Evolutionary conservation across 805 yeast species (phyloP).

Genomic region (Pichia scutulata): DNA sequence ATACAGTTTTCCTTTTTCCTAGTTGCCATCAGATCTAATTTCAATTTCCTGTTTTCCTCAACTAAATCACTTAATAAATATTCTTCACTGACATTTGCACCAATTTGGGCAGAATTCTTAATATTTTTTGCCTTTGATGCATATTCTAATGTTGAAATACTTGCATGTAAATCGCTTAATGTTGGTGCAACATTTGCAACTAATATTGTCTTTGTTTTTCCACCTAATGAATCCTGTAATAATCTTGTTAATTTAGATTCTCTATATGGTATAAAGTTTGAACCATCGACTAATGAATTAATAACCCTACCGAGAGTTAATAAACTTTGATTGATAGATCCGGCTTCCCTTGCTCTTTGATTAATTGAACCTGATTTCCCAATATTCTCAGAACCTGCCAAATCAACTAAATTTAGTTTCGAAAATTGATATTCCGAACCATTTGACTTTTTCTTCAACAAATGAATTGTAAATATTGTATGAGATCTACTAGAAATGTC

Average conservation of each 20-base stretch:
- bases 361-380: slow-evolving; percentile 80
- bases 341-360: slow-evolving; percentile 88
- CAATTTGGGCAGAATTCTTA: slow-evolving; percentile 43
- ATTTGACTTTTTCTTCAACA: slow-evolving; percentile 36
- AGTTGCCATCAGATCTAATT: slow-evolving; percentile 52
- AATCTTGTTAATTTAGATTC: slow-evolving; percentile 73
- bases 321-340: slow-evolving; percentile 82
- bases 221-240: slow-evolving; percentile 74
- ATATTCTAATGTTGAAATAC: slow-evolving; percentile 46
- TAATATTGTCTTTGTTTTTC: slow-evolving; percentile 82
- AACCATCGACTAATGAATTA: slow-evolving; percentile 56
- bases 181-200: slow-evolving; percentile 80
- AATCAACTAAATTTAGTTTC: slow-evolving; percentile 66
- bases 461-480: slow-evolving; percentile 60
- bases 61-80: slow-evolving; percentile 39
- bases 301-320: slow-evolving; percentile 86
- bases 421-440: slow-evolving; percentile 25
- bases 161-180: slow-evolving; percentile 39
- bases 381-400: slow-evolving; percentile 93
- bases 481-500: slow-evolving; percentile 71
- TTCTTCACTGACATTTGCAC: slow-evolving; percentile 36
- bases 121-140: slow-evolving; percentile 51
- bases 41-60: slow-evolving; percentile 37
- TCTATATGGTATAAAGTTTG: slow-evolving; percentile 65
- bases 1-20: slow-evolving; percentile 54